Percentiles rank a stretch among this genome's conserved stretches.
These are phyloP conservation scores for Colletotrichum eremochloae DNA, from an alignment of 2,329 filamentous ascomycete genomes.

Conservation along the genomic window DNA sequence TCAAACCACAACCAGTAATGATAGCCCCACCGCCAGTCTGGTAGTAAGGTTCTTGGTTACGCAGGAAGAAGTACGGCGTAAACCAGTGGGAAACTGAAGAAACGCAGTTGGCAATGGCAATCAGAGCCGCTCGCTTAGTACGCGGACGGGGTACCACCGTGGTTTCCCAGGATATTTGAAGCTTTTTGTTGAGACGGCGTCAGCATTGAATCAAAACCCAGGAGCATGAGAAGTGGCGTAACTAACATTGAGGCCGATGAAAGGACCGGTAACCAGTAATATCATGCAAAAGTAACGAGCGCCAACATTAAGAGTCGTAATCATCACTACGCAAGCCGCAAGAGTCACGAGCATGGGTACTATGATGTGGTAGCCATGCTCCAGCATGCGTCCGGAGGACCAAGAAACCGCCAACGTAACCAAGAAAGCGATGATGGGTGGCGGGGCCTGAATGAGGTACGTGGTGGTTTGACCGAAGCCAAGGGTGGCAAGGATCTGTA, in stretches of 20 bases:
- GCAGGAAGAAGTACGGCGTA: conserved; percentile 55
- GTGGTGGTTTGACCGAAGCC: conserved; percentile 49
- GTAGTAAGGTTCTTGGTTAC: conserved; percentile 49
- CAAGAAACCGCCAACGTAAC: conserved; percentile 54
- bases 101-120: conserved; percentile 58
- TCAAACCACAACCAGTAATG: conserved; percentile 46
- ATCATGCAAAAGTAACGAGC: conserved; percentile 59
- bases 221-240: too few species aligned
- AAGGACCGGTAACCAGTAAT: conserved; percentile 55
- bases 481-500: conserved; percentile 49
- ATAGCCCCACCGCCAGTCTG: conserved; percentile 49
- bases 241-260: conserved; percentile 52
- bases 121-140: conserved; percentile 56
- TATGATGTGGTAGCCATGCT: conserved; percentile 57
- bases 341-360: conserved; percentile 53
- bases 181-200: conserved; percentile 10
- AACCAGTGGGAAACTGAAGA: conserved; percentile 58
- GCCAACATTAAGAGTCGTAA: conserved; percentile 55
- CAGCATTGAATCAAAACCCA: not conserved
- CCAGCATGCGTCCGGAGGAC: conserved; percentile 54
- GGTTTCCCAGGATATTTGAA: conserved; percentile 58
- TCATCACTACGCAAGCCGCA: conserved; percentile 57
- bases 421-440: conserved; percentile 57
- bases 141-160: conserved; percentile 56
- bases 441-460: conserved; percentile 57